A percentile compares a stretch with the other conserved stretches of the same genome.
These are phyloP conservation scores for Diaporthe sp. DNA, from an alignment of 2,329 filamentous ascomycete species.

Conservation along the genomic window DNA sequence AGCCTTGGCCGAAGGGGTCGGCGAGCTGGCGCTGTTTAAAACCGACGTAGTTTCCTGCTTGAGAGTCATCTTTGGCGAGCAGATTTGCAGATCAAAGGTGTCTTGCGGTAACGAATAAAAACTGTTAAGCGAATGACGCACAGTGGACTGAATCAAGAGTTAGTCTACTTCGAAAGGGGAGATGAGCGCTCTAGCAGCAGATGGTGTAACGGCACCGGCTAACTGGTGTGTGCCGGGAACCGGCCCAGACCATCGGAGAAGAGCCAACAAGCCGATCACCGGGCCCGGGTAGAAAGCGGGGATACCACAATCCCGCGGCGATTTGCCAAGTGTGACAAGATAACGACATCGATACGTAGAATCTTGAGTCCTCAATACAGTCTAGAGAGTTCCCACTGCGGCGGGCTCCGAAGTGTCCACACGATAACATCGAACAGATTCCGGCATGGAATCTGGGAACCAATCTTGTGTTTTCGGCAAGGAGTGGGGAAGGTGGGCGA, in stretches of 20 bases:
- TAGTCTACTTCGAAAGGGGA: not conserved
- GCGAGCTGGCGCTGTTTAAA: too few species aligned
- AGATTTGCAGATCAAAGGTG: not conserved
- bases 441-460: not conserved
- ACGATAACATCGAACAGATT: not conserved
- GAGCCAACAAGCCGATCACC: slow-evolving; percentile 24
- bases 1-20: not conserved
- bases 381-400: not conserved
- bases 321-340: slow-evolving; percentile 1
- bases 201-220: not conserved
- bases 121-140: not conserved
- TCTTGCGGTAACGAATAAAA: not conserved
- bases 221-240: not conserved
- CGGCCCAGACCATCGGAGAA: slow-evolving; percentile 17
- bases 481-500: not conserved
- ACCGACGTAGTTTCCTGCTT: not conserved
- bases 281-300: slow-evolving; percentile 15
- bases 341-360: not conserved
- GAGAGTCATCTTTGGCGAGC: slow-evolving; percentile 5
- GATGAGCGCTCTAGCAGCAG: not conserved
- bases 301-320: not conserved
- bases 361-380: not conserved
- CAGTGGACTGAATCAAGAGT: not conserved
- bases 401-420: slow-evolving; percentile 5
- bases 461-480: too few species aligned